Percentiles rank a stretch among this genome's conserved stretches.
Conservation (phyloP, 176 grass and related monocot species). For the Areca catechu region DNA sequence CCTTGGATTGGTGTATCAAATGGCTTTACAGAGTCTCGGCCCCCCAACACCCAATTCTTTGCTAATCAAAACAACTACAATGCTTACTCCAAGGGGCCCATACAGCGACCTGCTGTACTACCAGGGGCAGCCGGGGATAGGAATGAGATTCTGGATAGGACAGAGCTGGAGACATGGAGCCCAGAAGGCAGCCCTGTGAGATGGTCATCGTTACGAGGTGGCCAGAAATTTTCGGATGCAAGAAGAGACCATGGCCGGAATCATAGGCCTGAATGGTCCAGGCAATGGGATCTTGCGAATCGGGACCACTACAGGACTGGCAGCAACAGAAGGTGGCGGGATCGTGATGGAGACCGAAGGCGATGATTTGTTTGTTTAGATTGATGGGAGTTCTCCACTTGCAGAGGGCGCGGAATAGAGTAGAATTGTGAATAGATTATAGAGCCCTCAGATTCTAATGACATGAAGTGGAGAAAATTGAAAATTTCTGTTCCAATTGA, state of each 20-base stretch:
- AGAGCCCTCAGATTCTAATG: no score
- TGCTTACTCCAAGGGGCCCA: conserved; percentile 15
- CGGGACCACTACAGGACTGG: conserved; percentile 20
- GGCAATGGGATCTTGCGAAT: conserved; percentile 22
- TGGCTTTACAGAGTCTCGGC: conserved; percentile 17
- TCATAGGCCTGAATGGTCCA: conserved; percentile 17
- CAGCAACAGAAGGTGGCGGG: conserved; percentile 17
- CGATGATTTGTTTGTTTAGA: background rate
- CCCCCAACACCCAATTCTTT: conserved; percentile 5
- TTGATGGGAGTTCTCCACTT: background rate
- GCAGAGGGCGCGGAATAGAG: background rate
- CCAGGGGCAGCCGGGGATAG: conserved; percentile 1
- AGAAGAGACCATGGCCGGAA: conserved; percentile 2
- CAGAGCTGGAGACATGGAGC: conserved; percentile 18
- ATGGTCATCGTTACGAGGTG: conserved; percentile 1
- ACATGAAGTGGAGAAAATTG: no score
- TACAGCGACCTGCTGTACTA: conserved; percentile 1
- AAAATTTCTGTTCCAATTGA: no score
- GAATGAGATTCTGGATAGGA: background rate
- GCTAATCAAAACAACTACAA: conserved; percentile 34
- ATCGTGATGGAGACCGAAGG: conserved; percentile 16
- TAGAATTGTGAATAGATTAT: no score
- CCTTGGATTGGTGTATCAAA: conserved; percentile 13
- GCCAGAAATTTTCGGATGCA: conserved; percentile 22
- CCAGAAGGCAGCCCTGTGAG: background rate